Evolutionary conservation across 2,329 filamentous ascomycete genomes (phyloP), one percentile per base, ranked within the genome.

Genomic region (Colletotrichum sansevieriae): DNA sequence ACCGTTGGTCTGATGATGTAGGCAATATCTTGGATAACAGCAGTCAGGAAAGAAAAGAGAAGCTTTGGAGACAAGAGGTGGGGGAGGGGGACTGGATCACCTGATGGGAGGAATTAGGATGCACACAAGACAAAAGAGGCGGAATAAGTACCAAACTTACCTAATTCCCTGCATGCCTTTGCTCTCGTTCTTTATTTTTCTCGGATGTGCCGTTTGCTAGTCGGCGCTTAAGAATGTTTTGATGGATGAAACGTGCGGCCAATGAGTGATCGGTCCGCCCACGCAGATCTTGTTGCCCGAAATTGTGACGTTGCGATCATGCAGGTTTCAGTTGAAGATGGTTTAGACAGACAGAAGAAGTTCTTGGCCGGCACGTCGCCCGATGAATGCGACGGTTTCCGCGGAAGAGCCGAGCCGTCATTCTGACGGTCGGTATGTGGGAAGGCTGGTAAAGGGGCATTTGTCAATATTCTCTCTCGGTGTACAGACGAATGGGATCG

Each of bases 111-210:
- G 37, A 41, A 58, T 15, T 39, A 47, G 59, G 13, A 65, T 54
- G 51, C 37, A 20, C 49, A 37, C 35, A 54, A 52, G 52, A 51
- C 37, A 56, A 55, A 62, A 25, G 54, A 18, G 59, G 49, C 37
- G 47, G 35, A 54, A 63, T 41, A 55, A 39, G 56, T 57, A 43
- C 63, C 62, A 29, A 69, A 66, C 66, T 57, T 57, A 69, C 63
- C 44, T 61, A 66, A 69, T 69, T 66, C 56, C 49, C 63, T 52
- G 44, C 57, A 29, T 54, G 29, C 12, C 29, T 22, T 46, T 10
- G 18, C 18, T 7, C 9, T 41, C 13, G 33, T 13, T 8, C 7
- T 44, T 37, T 6, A 9, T 18, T 12, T 12, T n/a, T 33, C 20
- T 33, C 18, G 33, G 22, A 13, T 37, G 35, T 15, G 13, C 37